Conservation (phyloP, 306 rosid species). For the Hippophae rhamnoides region DNA sequence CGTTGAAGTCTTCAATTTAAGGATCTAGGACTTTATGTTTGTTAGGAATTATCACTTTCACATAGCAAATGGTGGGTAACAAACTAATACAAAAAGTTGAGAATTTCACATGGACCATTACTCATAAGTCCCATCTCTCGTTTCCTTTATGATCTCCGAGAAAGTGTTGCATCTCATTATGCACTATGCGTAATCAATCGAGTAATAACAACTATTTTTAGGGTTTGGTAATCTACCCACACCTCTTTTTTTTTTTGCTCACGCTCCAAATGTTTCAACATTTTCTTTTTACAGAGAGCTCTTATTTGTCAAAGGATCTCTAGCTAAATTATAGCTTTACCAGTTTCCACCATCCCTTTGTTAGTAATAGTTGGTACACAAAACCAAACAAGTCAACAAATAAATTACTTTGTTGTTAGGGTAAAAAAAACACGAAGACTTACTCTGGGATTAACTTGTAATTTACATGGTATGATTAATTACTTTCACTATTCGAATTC, state of each 20-base stretch:
- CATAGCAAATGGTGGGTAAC: not conserved
- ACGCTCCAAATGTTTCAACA: not conserved
- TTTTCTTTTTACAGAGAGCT: too few species aligned
- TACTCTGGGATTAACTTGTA: too few species aligned
- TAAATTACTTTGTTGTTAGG: too few species aligned
- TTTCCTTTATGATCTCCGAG: not conserved
- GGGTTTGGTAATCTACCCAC: constrained; percentile 14
- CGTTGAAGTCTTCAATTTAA: not conserved
- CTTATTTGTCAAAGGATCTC: too few species aligned
- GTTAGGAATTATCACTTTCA: constrained; percentile 1
- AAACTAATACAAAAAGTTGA: not conserved
- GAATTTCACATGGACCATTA: constrained; percentile 1
- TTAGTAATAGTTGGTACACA: too few species aligned
- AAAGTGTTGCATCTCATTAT: constrained; percentile 14
- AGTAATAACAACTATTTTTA: not conserved
- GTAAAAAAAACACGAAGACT: too few species aligned
- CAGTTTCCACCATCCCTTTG: too few species aligned
- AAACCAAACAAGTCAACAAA: too few species aligned
- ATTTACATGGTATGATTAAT: too few species aligned
- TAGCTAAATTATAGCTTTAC: too few species aligned
- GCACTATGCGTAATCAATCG: not conserved
- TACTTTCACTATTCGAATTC: too few species aligned
- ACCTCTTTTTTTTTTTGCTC: not conserved
- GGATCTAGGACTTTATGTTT: too few species aligned
- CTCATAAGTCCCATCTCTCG: not conserved